These are phyloP conservation scores for Paraphoma chrysanthemicola DNA, from an alignment of 2,329 filamentous ascomycete genomes.

Conservation along the genomic window DNA sequence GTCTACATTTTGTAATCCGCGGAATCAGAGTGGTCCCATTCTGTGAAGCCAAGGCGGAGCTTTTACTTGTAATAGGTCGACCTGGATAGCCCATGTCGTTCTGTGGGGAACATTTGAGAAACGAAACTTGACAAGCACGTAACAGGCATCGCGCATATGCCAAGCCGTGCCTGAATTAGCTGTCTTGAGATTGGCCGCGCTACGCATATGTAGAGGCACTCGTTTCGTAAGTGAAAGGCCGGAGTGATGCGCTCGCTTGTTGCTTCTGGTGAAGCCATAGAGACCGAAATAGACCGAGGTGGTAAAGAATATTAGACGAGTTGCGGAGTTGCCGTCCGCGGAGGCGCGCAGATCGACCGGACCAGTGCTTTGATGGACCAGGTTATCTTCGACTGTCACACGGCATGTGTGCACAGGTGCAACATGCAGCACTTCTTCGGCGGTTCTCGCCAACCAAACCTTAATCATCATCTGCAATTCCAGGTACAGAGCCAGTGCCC, in stretches of 20 bases:
- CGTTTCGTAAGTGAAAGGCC: no score
- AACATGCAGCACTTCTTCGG: conserved; percentile 6
- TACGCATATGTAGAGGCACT: no score
- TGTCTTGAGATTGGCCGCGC: no score
- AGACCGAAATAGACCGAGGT: background rate
- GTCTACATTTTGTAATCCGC: background rate
- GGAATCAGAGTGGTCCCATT: background rate
- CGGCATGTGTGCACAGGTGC: conserved; percentile 11
- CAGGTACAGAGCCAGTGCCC: background rate
- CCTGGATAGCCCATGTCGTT: background rate
- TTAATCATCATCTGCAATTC: background rate
- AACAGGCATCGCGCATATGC: background rate
- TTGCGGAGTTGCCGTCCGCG: background rate
- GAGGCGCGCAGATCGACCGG: conserved; percentile 13
- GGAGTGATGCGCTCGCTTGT: no score
- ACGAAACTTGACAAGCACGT: background rate
- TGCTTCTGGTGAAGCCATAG: no score
- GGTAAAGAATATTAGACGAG: background rate
- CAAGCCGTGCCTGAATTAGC: background rate
- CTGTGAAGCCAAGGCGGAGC: background rate
- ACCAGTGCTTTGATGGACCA: background rate
- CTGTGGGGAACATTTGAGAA: background rate
- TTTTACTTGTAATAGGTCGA: background rate
- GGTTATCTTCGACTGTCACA: conserved; percentile 10
- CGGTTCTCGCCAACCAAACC: conserved; percentile 7